A percentile compares a stretch with the other conserved stretches of the same genome.
Conservation (phyloP, 441 rosid species). For the Biscutella laevigata region DNA sequence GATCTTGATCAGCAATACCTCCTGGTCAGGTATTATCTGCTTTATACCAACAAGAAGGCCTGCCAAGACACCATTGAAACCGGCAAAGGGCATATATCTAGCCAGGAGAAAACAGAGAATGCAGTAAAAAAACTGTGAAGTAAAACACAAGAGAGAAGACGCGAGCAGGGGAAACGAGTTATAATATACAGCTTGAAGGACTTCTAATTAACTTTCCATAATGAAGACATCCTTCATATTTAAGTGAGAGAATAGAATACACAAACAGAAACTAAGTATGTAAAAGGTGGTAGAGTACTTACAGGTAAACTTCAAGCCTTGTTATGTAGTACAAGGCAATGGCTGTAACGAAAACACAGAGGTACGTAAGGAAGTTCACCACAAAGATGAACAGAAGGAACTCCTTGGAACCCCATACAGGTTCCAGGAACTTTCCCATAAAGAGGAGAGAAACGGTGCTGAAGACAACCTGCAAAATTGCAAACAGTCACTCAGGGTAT, state of each 20-base stretch:
- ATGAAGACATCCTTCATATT: background rate
- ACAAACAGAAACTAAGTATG: constrained; percentile 3
- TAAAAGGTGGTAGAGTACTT: constrained; percentile 26
- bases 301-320: constrained; percentile 71
- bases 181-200: background rate
- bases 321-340: constrained; percentile 80
- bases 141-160: background rate
- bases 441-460: constrained; percentile 71
- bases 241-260: background rate
- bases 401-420: constrained; percentile 94
- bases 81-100: constrained; percentile 92
- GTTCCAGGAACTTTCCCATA: constrained; percentile 90
- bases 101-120: constrained; percentile 14
- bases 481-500: constrained; percentile 10
- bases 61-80: constrained; percentile 80
- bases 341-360: constrained; percentile 74
- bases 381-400: constrained; percentile 86
- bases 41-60: constrained; percentile 91
- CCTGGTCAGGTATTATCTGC: constrained; percentile 94
- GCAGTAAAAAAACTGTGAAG: background rate
- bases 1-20: constrained; percentile 56
- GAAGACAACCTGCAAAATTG: constrained; percentile 45
- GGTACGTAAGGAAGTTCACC: constrained; percentile 67
- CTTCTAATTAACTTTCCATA: background rate
- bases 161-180: background rate